Evolutionary conservation across 2,329 filamentous ascomycete genomes (phyloP), one percentile per base, ranked within the genome.

Genomic region (Apiospora saccharicola): DNA sequence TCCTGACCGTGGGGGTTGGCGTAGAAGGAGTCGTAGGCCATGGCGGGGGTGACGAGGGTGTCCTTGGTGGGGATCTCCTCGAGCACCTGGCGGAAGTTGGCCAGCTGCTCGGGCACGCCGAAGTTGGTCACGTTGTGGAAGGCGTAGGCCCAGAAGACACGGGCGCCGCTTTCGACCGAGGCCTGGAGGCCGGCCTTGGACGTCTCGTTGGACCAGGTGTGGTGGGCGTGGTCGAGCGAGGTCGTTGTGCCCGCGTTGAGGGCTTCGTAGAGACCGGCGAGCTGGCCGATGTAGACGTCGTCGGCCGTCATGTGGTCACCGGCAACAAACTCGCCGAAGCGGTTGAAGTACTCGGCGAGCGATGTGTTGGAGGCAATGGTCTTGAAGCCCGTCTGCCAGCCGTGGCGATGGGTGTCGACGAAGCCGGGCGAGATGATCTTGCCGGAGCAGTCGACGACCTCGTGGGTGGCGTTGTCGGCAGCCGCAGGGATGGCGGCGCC

Each of bases 401-500:
- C 83, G 73, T 89, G 87, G 1, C 85, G 84, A 74, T 90, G 88
- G 0, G 87, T 90, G 77, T 90, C 86, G 72, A 90, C 81, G 77
- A 90, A 89, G 12, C 89, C 88, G 0, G 88, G 86, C 0, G 84
- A 84, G 70, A 90, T 81, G 72, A 89, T 90, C 75, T 88, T 87
- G 70, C 84, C 81, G 0, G 82, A 82, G 51, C 84, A 85, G 74
- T 90, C 84, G n/a, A 90, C 79, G 1, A 84, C 73, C 69, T 87
- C 81, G 1, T 80, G 81, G 24, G 79, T 78, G 0, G 72, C 64
- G 30, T 37, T 64, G 57, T 37, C 57, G 19, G 8, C 12, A 2
- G 19, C 19, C 8, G 34, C 19, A 1, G 79, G 78, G 4, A 82
- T 43, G 26, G 74, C 75, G 22, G 78, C 73, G 34, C 74, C 73